Evolutionary conservation across 1,284 basidiomycete genomes (phyloP), one percentile per base, ranked within the genome.

Genomic region (Polyporus tsugae): DNA sequence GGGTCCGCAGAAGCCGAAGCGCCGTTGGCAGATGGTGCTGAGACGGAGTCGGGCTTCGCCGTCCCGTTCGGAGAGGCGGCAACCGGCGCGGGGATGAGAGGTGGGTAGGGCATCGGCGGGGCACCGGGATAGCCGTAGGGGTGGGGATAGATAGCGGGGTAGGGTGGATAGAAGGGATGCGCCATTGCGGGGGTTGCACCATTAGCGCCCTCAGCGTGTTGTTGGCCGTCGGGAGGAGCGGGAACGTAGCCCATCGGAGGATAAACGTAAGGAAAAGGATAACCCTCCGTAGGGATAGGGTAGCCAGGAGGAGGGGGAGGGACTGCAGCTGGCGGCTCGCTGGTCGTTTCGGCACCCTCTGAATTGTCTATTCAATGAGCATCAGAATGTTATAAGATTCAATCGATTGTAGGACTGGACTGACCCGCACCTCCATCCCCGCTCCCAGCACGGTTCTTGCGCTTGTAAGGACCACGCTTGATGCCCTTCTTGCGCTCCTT

Each of bases 401-500:
- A 41, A 57, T 53, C 15, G 35, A 19, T 33, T 35, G 22, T 15
- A 3, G 65, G 60, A 68, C 66, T 6, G 65, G 63, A 68, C 66
- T 39, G 19, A 72, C 69, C 65, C 22, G 62, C 55, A 3, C 63
- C 67, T 4, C 73, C 66, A 29, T 69, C 62, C 66, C 78, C 75
- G 39, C 73, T 75, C 6, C 75, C 63, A 6, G 75, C 70, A 75
- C 91, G 90, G 73, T 83, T 85, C 81, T 93, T 93, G 72, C 91
- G 89, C 73, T 94, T 93, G 82, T 95, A 95, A 0, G 94, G 94
- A 0, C 94, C 94, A 41, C 94, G 89, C 79, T 95, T 95, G 79
- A 95, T 86, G 46, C 94, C 94, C 73, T 93, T 94, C 81, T 94
- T 94, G 70, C 94, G 84, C 78, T 94, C 94, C 78, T 95, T 95